A percentile compares a stretch with the other conserved stretches of the same genome.
Evolutionary conservation across 495 filamentous ascomycete species (phyloP).

Genomic region (Lindgomyces ingoldianus): DNA sequence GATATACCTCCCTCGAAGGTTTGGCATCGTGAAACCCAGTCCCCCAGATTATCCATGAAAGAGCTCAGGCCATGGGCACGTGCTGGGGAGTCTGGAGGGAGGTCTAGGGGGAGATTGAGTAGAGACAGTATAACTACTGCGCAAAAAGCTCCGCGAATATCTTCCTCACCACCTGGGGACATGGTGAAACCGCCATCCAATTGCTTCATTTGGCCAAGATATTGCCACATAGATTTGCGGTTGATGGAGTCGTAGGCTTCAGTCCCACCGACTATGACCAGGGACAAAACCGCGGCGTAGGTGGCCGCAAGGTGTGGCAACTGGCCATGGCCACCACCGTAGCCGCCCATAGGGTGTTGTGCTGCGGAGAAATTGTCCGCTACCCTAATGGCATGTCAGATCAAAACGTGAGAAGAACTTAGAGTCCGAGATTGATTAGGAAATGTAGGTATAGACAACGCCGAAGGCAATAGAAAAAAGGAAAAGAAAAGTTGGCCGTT

Average conservation of each 20-base stretch:
- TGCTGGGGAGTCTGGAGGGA: conserved; percentile 64
- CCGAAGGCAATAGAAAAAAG: too few species aligned
- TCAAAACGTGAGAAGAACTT: conserved; percentile 3
- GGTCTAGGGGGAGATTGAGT: conserved; percentile 75
- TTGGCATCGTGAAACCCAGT: conserved; percentile 83
- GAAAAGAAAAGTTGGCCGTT: too few species aligned
- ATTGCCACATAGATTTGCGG: conserved; percentile 82
- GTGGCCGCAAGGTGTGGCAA: conserved; percentile 82
- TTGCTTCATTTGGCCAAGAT: conserved; percentile 82
- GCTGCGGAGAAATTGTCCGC: conserved; percentile 70
- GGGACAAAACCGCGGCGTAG: conserved; percentile 77
- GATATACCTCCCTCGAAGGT: conserved; percentile 93
- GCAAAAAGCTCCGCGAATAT: conserved; percentile 91
- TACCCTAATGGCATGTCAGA: conserved; percentile 49
- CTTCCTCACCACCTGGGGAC: conserved; percentile 79
- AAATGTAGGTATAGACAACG: too few species aligned
- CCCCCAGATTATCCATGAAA: conserved; percentile 67
- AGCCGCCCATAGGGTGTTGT: conserved; percentile 83
- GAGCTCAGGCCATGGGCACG: conserved; percentile 50
- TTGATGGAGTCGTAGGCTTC: conserved; percentile 75
- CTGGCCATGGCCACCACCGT: conserved; percentile 93
- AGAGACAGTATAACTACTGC: conserved; percentile 79
- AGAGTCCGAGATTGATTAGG: too few species aligned
- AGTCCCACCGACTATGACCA: conserved; percentile 73
- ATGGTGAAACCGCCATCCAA: conserved; percentile 80